Evolutionary conservation across 768 basidiomycete species (phyloP).

Genomic region (Trichaptum fuscoviolaceum): DNA sequence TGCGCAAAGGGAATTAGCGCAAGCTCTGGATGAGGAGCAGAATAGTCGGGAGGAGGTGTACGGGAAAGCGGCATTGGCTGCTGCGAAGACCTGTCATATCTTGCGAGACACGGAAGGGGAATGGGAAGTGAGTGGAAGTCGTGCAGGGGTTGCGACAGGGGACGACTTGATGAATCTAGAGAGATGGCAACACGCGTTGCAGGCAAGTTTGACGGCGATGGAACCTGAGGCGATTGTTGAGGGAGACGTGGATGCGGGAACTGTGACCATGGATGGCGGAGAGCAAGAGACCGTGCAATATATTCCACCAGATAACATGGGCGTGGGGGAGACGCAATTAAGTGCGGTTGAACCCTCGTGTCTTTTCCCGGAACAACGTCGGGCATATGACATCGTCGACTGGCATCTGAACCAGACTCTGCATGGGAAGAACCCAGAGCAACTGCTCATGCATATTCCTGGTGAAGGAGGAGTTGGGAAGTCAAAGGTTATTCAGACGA

Average conservation of each 20-base stretch:
- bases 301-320: neutral
- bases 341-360: constrained; percentile 7
- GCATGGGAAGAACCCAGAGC: constrained; percentile 12
- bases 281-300: neutral
- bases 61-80: neutral
- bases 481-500: constrained; percentile 32
- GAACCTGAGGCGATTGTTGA: neutral
- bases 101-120: neutral
- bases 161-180: neutral
- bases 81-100: neutral
- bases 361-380: constrained; percentile 26
- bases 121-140: neutral
- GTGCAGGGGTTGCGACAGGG: neutral
- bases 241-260: neutral
- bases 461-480: constrained; percentile 44
- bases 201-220: neutral
- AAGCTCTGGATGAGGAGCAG: neutral
- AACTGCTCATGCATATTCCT: constrained; percentile 32
- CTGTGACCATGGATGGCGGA: neutral
- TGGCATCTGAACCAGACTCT: constrained; percentile 15
- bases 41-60: neutral
- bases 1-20: neutral
- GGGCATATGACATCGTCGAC: constrained; percentile 34
- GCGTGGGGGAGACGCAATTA: constrained; percentile 2
- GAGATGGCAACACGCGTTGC: neutral